Evolutionary conservation across 768 basidiomycete species (phyloP).

Genomic region (Suillus subalutaceus): DNA sequence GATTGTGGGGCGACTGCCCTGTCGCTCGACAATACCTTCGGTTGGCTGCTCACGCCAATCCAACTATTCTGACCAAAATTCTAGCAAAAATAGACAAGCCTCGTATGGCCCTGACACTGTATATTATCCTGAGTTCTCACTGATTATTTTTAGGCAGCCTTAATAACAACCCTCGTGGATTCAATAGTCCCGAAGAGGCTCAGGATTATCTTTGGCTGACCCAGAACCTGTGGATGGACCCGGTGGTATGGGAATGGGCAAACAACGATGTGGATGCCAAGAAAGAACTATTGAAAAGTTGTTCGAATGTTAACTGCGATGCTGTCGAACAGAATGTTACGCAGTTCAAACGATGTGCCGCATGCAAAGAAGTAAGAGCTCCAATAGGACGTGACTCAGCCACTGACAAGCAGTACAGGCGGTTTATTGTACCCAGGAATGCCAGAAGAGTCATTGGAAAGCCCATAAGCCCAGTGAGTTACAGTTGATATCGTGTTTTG

Average conservation of each 20-base stretch:
- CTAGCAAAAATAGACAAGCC: conserved; percentile 40
- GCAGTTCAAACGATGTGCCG: conserved; percentile 44
- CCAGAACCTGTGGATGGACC: conserved; percentile 48
- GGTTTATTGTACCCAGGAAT: conserved; percentile 31
- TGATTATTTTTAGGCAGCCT: conserved; percentile 27
- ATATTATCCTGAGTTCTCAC: neutral
- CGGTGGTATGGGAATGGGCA: conserved; percentile 47
- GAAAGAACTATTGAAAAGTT: conserved; percentile 35
- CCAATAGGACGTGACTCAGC: neutral
- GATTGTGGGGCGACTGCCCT: conserved; percentile 40
- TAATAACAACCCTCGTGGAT: conserved; percentile 29
- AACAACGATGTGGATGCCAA: conserved; percentile 38
- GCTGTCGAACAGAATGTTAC: conserved; percentile 36
- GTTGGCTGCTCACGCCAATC: conserved; percentile 37
- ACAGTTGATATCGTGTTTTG: neutral
- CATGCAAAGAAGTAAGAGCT: conserved; percentile 34
- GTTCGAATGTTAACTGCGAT: conserved; percentile 35
- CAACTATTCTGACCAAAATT: conserved; percentile 41
- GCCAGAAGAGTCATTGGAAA: conserved; percentile 36
- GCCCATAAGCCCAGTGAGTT: conserved; percentile 24
- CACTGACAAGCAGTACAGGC: conserved; percentile 15
- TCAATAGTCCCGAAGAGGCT: conserved; percentile 45
- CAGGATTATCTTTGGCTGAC: conserved; percentile 50
- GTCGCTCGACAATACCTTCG: conserved; percentile 43
- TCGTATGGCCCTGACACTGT: conserved; percentile 27